A percentile compares a stretch with the other conserved stretches of the same genome.
Evolutionary conservation across 208 protist genomes (phyloP).

Genomic region (Crithidia thermophila): DNA sequence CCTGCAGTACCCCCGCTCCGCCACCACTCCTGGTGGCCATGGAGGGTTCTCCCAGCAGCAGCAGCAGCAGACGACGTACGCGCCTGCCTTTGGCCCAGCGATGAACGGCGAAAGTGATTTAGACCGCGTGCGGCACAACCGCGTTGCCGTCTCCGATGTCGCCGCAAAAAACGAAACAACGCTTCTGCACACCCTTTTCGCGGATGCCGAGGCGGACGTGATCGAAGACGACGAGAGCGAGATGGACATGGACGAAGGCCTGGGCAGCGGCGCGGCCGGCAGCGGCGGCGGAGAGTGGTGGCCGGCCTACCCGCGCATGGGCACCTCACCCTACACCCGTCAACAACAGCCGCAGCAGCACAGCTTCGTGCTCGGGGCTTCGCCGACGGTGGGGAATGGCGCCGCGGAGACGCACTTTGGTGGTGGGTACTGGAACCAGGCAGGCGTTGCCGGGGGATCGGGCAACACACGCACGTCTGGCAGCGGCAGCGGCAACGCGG

Average conservation of each 20-base stretch:
- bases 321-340: constrained; percentile 9
- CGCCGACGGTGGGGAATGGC: constrained; percentile 10
- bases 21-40: background rate
- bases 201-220: constrained; percentile 29
- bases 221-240: constrained; percentile 43
- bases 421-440: constrained; percentile 38
- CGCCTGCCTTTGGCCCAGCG: background rate
- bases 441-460: background rate
- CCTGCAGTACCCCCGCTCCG: background rate
- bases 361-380: constrained; percentile 7
- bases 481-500: background rate
- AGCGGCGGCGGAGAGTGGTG: constrained; percentile 4
- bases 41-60: no score
- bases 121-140: constrained; percentile 54
- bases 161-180: constrained; percentile 45
- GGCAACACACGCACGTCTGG: background rate
- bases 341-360: constrained; percentile 13
- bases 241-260: constrained; percentile 23
- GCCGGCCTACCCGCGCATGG: constrained; percentile 11
- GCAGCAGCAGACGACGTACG: no score
- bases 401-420: constrained; percentile 20
- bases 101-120: constrained; percentile 22
- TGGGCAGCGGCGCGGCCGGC: background rate
- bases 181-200: constrained; percentile 54
- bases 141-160: constrained; percentile 51